Evolutionary conservation across 768 basidiomycete genomes (phyloP).

Genomic region (Termitomyces sp.): DNA sequence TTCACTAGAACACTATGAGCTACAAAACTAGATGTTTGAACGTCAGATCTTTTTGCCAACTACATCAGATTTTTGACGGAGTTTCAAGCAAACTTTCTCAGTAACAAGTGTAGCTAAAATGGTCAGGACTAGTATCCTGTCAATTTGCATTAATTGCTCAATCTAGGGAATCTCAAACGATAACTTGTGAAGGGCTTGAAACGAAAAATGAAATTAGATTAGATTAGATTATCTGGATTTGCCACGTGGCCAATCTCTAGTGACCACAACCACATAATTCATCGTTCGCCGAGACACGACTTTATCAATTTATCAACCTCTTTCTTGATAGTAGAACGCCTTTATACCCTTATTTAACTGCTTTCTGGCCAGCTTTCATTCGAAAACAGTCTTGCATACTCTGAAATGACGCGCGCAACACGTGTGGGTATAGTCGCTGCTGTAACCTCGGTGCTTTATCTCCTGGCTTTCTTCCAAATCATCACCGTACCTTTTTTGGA

Average conservation of each 20-base stretch:
- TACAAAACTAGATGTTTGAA: neutral
- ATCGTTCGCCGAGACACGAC: neutral
- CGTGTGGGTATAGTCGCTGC: conserved; percentile 43
- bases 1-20: no score
- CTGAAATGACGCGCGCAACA: conserved; percentile 59
- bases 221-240: neutral
- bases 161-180: no score
- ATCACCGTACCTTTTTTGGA: conserved; percentile 52
- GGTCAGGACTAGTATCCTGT: no score
- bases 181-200: no score
- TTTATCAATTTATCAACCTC: neutral
- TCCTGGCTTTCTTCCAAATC: conserved; percentile 49
- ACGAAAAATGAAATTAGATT: neutral
- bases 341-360: neutral
- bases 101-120: no score
- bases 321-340: neutral
- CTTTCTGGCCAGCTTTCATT: neutral
- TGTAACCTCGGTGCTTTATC: conserved; percentile 41
- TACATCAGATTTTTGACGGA: neutral
- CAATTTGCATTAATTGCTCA: neutral
- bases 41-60: neutral
- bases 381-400: neutral
- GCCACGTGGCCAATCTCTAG: neutral
- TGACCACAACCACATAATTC: neutral
- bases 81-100: no score